Base-by-base conservation (phyloP, 805 yeast species). In the Grigorovia jiainica region DNA sequence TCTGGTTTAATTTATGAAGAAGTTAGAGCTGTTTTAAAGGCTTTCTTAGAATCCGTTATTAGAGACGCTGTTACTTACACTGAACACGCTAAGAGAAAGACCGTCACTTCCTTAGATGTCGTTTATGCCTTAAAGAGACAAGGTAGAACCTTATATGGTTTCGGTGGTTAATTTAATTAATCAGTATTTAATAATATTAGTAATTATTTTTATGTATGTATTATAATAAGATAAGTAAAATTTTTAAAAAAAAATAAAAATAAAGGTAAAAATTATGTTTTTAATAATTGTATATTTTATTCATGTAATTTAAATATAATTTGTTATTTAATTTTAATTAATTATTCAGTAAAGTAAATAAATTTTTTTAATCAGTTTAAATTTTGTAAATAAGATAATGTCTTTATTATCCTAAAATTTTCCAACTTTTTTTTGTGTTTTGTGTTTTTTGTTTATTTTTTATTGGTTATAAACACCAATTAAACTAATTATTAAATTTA, bases 51-150 rank as follows among this genome's bases (percentile, higher is more conserved):
- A 73, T 82, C 85, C 65, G 96, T 92, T 58, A 90, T 90, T 74
- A 87, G 97, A 79, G 97, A 92, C 63, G 97, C 98, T 62, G 97
- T 92, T 63, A 87, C 97, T 62, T 90, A 90, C 79, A 92, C 98
- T 57, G 97, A 92, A 76, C 97, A 90, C 82, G 98, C 97, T 63
- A 92, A 92, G 92, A 87, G 98, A 82, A 90, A 90, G 87, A 92
- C 98, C 54, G 97, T 90, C 62, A 90, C 98, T 58, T 89, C 98
- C 50, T 79, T 90, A 65, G 98, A 90, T 68, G 97, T 90, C 59
- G 97, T 90, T 63, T 90, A 90, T 72, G 97, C 97, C 63, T 84
- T 90, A 75, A 90, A 90, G 92, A 87, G 97, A 82, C 97, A 92
- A 79, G 98, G 98, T 67, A 85, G 97, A 77, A 92, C 97, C 75